A percentile compares a stretch with the other conserved stretches of the same genome.
Evolutionary conservation across 2,329 filamentous ascomycete genomes (phyloP).

Genomic region (Rosellinia necatrix): DNA sequence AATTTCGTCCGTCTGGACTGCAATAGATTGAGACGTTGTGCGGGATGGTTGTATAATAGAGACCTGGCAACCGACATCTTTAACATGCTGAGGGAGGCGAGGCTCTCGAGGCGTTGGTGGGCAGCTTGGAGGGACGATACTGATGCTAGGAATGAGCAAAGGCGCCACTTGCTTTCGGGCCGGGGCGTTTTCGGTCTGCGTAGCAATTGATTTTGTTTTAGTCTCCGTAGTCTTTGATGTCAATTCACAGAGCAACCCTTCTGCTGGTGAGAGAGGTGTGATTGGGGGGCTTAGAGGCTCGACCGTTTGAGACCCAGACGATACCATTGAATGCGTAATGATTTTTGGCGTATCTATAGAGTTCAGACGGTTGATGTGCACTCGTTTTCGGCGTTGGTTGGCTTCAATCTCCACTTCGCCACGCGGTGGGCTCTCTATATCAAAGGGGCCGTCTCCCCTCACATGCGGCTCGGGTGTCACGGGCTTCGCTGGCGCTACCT

Average conservation of each 20-base stretch:
- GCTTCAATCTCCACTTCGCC: constrained; percentile 68
- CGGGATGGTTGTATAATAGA: constrained; percentile 55
- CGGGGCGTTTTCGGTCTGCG: constrained; percentile 60
- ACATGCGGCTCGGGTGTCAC: constrained; percentile 49
- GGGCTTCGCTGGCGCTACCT: constrained; percentile 47
- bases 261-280: constrained; percentile 61
- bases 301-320: constrained; percentile 65
- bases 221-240: constrained; percentile 44
- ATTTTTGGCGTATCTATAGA: constrained; percentile 51
- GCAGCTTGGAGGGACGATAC: constrained; percentile 87
- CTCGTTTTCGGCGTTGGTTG: constrained; percentile 74
- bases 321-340: constrained; percentile 60
- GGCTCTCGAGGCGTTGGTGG: constrained; percentile 79
- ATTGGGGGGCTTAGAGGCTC: constrained; percentile 67
- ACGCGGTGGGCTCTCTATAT: constrained; percentile 51
- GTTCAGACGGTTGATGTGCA: constrained; percentile 57
- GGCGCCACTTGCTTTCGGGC: constrained; percentile 34
- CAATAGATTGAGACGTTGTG: constrained; percentile 52
- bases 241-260: constrained; percentile 46
- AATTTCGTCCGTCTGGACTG: constrained; percentile 88
- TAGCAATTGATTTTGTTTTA: constrained; percentile 61
- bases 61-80: constrained; percentile 83
- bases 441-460: constrained; percentile 46
- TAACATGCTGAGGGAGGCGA: constrained; percentile 78
- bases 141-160: constrained; percentile 78